These are phyloP conservation scores for Limnanthes douglasii DNA, from an alignment of 345 rosid genomes.

Conservation along the genomic window DNA sequence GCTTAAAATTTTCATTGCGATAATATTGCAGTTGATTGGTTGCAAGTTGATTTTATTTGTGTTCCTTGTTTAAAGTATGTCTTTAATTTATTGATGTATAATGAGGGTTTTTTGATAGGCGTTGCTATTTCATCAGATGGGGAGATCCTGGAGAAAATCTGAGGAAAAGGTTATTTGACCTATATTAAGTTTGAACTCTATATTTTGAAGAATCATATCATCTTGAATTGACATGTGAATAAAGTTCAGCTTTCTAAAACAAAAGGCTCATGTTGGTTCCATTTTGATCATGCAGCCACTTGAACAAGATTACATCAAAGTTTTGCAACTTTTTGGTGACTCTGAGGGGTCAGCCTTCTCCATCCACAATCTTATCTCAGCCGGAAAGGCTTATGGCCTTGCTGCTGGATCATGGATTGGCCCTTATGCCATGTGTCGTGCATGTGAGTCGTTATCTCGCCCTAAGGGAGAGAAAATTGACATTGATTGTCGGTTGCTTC, in stretches of 20 bases:
- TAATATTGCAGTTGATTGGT: background rate
- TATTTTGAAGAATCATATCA: background rate
- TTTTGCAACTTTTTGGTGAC: slow-evolving; percentile 75
- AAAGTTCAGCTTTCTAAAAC: background rate
- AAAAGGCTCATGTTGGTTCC: slow-evolving; percentile 9
- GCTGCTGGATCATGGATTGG: slow-evolving; percentile 99
- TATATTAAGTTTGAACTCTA: background rate
- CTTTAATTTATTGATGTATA: slow-evolving; percentile 1
- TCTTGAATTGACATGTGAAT: background rate
- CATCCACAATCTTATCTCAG: slow-evolving; percentile 69
- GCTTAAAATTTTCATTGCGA: background rate
- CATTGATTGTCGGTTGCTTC: slow-evolving; percentile 24
- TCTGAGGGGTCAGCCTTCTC: slow-evolving; percentile 54
- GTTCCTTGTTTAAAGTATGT: background rate
- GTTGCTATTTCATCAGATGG: slow-evolving; percentile 62
- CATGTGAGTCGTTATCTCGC: slow-evolving; percentile 68
- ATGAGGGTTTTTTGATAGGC: slow-evolving; percentile 32
- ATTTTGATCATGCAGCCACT: slow-evolving; percentile 34
- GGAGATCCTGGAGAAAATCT: slow-evolving; percentile 81
- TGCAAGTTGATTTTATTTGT: background rate
- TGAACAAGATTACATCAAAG: slow-evolving; percentile 50
- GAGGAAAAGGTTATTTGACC: slow-evolving; percentile 27
- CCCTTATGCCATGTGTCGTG: slow-evolving; percentile 85
- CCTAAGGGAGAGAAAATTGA: slow-evolving; percentile 26
- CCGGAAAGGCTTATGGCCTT: slow-evolving; percentile 72